Base-by-base conservation (phyloP, 1,284 basidiomycete species). In the Leccinum ponderosum region DNA sequence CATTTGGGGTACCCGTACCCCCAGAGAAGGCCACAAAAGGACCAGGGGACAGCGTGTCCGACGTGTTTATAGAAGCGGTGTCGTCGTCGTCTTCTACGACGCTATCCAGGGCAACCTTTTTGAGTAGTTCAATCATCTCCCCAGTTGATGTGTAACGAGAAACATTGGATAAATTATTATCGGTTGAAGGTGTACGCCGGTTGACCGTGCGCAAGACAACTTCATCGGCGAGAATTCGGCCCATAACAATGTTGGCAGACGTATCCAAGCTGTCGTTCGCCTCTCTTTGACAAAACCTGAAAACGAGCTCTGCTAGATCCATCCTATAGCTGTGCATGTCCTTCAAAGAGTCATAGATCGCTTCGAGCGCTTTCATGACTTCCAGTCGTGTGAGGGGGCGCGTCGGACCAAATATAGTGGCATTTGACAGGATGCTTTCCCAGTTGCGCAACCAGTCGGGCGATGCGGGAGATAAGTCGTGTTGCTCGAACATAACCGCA, bases 391-490 rank as follows among this genome's bases (percentile, higher is more conserved):
- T 91, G n/a, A 79, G 64, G 0, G 85, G 83, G 15, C 84, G 79
- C 6, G 78, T 68, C 0, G 75, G 62, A 39, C 77, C 74, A 66
- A 84, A 77, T 8, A 89, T 74, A 4, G 76, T 77, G 6, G 79
- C 70, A 62, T 84, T 85, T n/a, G 73, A 75, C 20, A 91, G 70
- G 3, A 92, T 75, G 31, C 67, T 78, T 42, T 76, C 69, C 89
- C 90, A 91, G 67, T 87, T 85, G 6, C 76, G 74, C 22, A 91
- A 73, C 90, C 90, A 92, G 8, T 84, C 80, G 0, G 86, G 81
- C 0, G 86, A 85, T 12, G 87, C 87, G 0, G 90, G 90, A 3
- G 83, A 86, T 37, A 92, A 78, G 53, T 84, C 82, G 62, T 87
- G 84, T 60, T 87, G 84, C 52, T 85, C 82, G 31, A 79, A 76